Conservation (phyloP, 2,329 filamentous ascomycete genomes). For the Cladosporium sp. region DNA sequence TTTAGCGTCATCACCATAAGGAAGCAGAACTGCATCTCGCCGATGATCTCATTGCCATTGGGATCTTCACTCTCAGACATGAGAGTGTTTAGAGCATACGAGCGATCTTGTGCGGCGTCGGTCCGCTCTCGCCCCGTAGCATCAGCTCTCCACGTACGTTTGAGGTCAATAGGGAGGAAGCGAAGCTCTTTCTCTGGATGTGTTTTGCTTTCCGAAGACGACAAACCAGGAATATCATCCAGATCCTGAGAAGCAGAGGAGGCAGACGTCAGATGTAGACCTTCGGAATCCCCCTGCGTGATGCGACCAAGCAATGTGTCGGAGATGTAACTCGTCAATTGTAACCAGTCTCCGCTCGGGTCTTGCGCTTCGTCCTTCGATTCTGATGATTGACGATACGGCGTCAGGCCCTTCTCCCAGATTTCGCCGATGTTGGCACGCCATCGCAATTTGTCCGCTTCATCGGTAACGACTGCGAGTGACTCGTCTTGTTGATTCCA, state of each 20-base stretch:
- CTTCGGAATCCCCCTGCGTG: conserved; percentile 41
- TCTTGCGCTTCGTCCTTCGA: conserved; percentile 32
- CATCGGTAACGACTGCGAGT: conserved; percentile 38
- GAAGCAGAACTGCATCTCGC: conserved; percentile 60
- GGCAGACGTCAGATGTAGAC: conserved; percentile 56
- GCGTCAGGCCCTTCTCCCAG: conserved; percentile 51
- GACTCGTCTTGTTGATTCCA: conserved; percentile 51
- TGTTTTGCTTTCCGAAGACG: conserved; percentile 25
- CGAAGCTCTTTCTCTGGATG: conserved; percentile 44
- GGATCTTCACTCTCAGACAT: conserved; percentile 37
- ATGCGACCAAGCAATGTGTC: conserved; percentile 48
- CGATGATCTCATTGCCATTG: conserved; percentile 38
- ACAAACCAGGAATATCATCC: conserved; percentile 58
- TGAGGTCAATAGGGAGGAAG: conserved; percentile 57
- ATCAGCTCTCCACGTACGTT: conserved; percentile 58
- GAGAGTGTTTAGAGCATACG: conserved; percentile 57
- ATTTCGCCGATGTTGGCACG: conserved; percentile 54
- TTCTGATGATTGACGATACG: conserved; percentile 40
- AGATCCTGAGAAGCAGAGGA: conserved; percentile 54
- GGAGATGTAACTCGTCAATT: conserved; percentile 48
- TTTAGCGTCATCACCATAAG: conserved; percentile 60
- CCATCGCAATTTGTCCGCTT: conserved; percentile 43
- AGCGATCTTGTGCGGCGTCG: conserved; percentile 58
- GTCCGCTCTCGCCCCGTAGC: conserved; percentile 60
- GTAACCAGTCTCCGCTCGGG: conserved; percentile 51